These are phyloP conservation scores for Xenosphaeropsis pyriputrescens DNA, from an alignment of 2,329 filamentous ascomycete species.

Conservation along the genomic window DNA sequence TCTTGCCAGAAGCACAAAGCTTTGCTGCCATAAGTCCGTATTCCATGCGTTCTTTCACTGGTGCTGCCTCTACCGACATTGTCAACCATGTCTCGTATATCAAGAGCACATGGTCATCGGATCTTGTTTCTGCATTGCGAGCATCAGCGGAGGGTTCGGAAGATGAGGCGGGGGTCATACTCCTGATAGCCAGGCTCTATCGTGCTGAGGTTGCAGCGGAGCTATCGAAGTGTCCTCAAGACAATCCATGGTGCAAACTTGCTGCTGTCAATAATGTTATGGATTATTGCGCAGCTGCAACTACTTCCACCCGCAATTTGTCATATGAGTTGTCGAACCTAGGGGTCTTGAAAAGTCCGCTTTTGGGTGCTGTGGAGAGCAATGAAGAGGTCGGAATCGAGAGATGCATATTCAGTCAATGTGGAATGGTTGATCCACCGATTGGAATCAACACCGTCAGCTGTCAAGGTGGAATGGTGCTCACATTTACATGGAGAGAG, in stretches of 20 bases:
- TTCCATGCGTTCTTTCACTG: slow-evolving; percentile 9
- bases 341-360: slow-evolving; percentile 4
- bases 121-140: slow-evolving; percentile 2
- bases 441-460: slow-evolving; percentile 7
- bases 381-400: slow-evolving; percentile 3
- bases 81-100: slow-evolving; percentile 10
- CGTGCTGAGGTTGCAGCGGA: slow-evolving; percentile 4
- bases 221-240: not conserved
- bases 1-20: slow-evolving; percentile 1
- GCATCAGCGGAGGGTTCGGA: not conserved
- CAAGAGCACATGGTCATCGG: slow-evolving; percentile 1
- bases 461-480: slow-evolving; percentile 4
- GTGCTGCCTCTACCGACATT: slow-evolving; percentile 5
- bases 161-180: slow-evolving; percentile 3
- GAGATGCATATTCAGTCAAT: slow-evolving; percentile 9
- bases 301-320: slow-evolving; percentile 2
- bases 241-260: not conserved
- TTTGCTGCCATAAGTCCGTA: slow-evolving; percentile 6
- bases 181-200: slow-evolving; percentile 3
- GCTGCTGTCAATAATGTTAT: slow-evolving; percentile 2
- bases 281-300: not conserved
- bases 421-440: slow-evolving; percentile 6
- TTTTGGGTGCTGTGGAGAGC: not conserved
- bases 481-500: slow-evolving; percentile 10
- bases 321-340: slow-evolving; percentile 13